Evolutionary conservation across 2,329 filamentous ascomycete genomes (phyloP), one percentile per base, ranked within the genome.

Genomic region (Apiospora sp.): DNA sequence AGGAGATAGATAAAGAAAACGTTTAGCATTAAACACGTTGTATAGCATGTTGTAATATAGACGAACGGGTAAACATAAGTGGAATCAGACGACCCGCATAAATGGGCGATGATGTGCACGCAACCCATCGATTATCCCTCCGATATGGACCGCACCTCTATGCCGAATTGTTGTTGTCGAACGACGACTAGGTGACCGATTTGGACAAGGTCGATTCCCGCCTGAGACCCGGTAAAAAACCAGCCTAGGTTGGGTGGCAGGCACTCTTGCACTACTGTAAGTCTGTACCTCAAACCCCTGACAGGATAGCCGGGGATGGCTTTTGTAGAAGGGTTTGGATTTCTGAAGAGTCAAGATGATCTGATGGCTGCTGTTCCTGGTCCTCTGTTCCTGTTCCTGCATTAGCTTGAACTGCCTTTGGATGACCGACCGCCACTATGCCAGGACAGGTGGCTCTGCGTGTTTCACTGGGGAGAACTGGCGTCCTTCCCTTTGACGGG

Each of bases 171-270:
- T 37, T 58, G 27, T 34, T 61, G 54, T 61, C 34, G 58, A 64
- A 37, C 58, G 58, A 41, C 58, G 58, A 64, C 30, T 7, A 22
- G 58, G 30, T 3, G 54, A 68, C 67, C 6, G n/a, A 68, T 46
- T 48, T 46, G 67, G 67, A 68, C 41, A 48, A 24, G 43, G 14
- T 24, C n/a, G 27, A 68, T 30, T 12, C 44, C 41, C 41, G 58
- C 58, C 58, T 64, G 58, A 64, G 58, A 68, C 67, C 44, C 67
- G 67, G 67, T n/a, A 30, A 68, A 68, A 68, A 13, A 46, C 67
- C 44, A 41, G 41, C 34, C 34, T 64, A 41, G 19, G 19, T 13
- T 37, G 30, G 46, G 46, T 49, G 22, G 46, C 6, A 10, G 22
- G n/a, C 43, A 46, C n/a, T 68, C 46, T 14, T 22, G n/a, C 43